Percentiles rank a stretch among this genome's conserved stretches.
These are phyloP conservation scores for Trametes villosa DNA, from an alignment of 768 basidiomycete genomes.

Conservation along the genomic window DNA sequence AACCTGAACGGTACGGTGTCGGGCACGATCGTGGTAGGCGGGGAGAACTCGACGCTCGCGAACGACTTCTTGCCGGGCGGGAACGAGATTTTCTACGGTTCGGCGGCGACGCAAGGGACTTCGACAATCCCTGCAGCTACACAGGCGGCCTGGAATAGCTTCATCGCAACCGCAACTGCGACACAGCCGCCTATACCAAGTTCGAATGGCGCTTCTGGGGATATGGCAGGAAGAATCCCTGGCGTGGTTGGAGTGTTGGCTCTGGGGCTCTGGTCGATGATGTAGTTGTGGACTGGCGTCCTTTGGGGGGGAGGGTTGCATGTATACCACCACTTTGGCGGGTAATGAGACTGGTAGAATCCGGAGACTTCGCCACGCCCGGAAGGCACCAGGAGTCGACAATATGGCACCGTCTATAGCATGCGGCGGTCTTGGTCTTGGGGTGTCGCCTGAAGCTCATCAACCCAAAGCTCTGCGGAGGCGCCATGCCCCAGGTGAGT, in stretches of 20 bases:
- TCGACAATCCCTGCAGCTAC: conserved; percentile 34
- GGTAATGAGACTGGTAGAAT: too few species aligned
- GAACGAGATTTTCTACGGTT: conserved; percentile 59
- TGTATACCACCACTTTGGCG: too few species aligned
- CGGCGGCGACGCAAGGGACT: conserved; percentile 35
- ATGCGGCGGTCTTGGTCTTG: too few species aligned
- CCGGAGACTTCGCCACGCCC: too few species aligned
- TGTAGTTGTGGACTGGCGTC: too few species aligned
- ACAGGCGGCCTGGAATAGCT: conserved; percentile 36
- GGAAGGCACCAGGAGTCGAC: too few species aligned
- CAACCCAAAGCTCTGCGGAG: too few species aligned
- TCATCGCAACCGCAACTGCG: conserved; percentile 32
- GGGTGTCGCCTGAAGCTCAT: too few species aligned
- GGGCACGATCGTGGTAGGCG: conserved; percentile 48
- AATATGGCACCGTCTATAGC: too few species aligned
- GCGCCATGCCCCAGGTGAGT: too few species aligned
- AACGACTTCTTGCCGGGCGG: conserved; percentile 54
- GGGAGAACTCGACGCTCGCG: conserved; percentile 52
- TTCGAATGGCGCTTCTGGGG: neutral
- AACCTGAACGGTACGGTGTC: conserved; percentile 63
- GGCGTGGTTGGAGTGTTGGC: neutral
- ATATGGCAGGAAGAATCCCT: neutral
- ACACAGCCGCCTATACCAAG: conserved; percentile 3
- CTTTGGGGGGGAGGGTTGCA: too few species aligned
- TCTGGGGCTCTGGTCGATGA: neutral